Evolutionary conservation across 768 basidiomycete genomes (phyloP), one percentile per base, ranked within the genome.

Genomic region (Mycena leptocephala): DNA sequence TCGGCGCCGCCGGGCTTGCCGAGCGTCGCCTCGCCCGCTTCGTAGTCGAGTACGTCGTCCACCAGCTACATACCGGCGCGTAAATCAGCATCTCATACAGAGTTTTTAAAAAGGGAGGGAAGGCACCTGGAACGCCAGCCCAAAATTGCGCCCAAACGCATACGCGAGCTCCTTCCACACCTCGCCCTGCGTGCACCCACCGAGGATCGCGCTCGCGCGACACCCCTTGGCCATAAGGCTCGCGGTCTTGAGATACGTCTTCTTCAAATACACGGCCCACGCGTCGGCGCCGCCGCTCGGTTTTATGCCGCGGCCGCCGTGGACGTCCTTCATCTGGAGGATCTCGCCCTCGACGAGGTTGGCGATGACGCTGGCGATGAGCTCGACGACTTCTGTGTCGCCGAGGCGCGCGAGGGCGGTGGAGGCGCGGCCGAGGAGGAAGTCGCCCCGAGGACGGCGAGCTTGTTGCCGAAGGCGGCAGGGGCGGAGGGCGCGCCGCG

Each of bases 341-440:
- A 99, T 94, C 86, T 99, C 96, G 39, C 98, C 98, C 83, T 99
- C 98, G n/a, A 97, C 97, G 46, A 98, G 89, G 82, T 99, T 99
- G 3, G 96, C 93, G 69, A 99, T 95, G 73, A 99, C 96, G 80
- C 93, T 94, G 5, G 96, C 92, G 58, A 99, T 92, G 72, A 99
- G 90, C 84, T 99, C 98, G 64, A 99, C 96, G 66, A 98, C 97
- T 82, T 99, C 96, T 79, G 86, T 89, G 74, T 94, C 93, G 6
- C 97, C 97, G 9, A 99, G 89, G 13, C 97, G 90, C 0, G 96
- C 93, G 11, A 99, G 89, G 0, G 96, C 96, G 2, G 96, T 93
- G 77, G 93, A 95, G 14, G 97, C 95, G 61, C 98, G 92, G 10
- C 96, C 98, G 11, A 99, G 91, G 24, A 99, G 88, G 84, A 99